Evolutionary conservation across 768 basidiomycete species (phyloP).

Genomic region (Harrya chromipes): DNA sequence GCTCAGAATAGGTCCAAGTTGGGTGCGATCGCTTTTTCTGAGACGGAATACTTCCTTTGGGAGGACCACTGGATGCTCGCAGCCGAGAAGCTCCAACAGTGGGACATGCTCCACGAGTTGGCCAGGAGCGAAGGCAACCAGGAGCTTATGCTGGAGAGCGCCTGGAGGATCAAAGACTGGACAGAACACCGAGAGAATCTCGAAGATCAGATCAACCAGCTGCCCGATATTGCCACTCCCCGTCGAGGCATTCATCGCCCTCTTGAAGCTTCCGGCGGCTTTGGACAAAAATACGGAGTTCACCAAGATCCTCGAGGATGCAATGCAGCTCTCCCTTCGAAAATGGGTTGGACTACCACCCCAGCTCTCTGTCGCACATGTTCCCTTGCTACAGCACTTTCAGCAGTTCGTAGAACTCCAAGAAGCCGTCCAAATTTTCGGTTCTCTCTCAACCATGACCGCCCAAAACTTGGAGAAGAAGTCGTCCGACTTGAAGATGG

Average conservation of each 20-base stretch:
- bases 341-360: constrained; percentile 93
- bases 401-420: constrained; percentile 98
- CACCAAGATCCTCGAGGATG: constrained; percentile 85
- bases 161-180: constrained; percentile 96
- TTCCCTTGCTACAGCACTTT: constrained; percentile 94
- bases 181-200: constrained; percentile 70
- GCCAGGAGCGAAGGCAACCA: constrained; percentile 86
- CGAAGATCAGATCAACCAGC: constrained; percentile 75
- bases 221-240: constrained; percentile 88
- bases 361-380: constrained; percentile 86
- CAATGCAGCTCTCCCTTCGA: constrained; percentile 92
- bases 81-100: constrained; percentile 95
- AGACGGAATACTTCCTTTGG: constrained; percentile 96
- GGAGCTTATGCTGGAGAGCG: constrained; percentile 90
- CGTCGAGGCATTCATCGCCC: constrained; percentile 90
- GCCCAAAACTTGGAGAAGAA: constrained; percentile 91
- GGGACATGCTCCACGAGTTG: constrained; percentile 93
- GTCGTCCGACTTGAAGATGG: constrained; percentile 92
- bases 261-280: constrained; percentile 80
- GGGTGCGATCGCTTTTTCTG: constrained; percentile 84
- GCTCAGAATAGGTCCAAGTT: constrained; percentile 84
- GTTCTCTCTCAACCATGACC: constrained; percentile 81
- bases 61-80: constrained; percentile 99
- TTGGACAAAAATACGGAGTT: constrained; percentile 88
- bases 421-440: constrained; percentile 94